A percentile compares a stretch with the other conserved stretches of the same genome.
phyloP scores from a whole-genome alignment of 371 early-diverging fungal genomes.

The Lichtheimia ramosa region DNA sequence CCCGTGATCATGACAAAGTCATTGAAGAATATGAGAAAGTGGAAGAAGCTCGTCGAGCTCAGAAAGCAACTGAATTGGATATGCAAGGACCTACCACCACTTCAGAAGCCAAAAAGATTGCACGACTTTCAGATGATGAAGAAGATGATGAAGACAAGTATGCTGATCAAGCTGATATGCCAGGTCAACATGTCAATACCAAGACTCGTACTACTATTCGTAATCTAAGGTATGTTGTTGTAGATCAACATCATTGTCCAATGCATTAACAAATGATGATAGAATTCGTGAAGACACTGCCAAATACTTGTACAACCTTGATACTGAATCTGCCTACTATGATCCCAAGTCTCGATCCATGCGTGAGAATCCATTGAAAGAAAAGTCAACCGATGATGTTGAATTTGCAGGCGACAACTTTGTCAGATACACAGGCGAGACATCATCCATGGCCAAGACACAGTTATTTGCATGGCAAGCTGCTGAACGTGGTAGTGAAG shows the following conservation, averaged over 20 bases:
- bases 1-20: constrained; percentile 79
- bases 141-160: constrained; percentile 90
- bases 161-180: constrained; percentile 87
- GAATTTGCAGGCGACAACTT: constrained; percentile 91
- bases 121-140: constrained; percentile 62
- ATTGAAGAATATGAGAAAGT: constrained; percentile 87
- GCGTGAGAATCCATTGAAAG: constrained; percentile 92
- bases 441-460: constrained; percentile 76
- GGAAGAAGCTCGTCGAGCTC: constrained; percentile 84
- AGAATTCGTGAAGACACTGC: constrained; percentile 98
- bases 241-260: not conserved
- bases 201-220: constrained; percentile 94
- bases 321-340: constrained; percentile 94
- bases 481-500: constrained; percentile 78
- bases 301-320: constrained; percentile 94
- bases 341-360: constrained; percentile 98
- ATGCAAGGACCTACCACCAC: constrained; percentile 59
- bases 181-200: constrained; percentile 88
- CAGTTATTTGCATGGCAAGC: constrained; percentile 95
- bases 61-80: constrained; percentile 79
- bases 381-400: constrained; percentile 57
- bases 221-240: constrained; percentile 73
- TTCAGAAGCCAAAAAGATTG: constrained; percentile 58
- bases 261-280: not conserved
- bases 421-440: constrained; percentile 85